Base-by-base conservation (phyloP, 805 yeast species). In the Kodamaea laetipori region DNA sequence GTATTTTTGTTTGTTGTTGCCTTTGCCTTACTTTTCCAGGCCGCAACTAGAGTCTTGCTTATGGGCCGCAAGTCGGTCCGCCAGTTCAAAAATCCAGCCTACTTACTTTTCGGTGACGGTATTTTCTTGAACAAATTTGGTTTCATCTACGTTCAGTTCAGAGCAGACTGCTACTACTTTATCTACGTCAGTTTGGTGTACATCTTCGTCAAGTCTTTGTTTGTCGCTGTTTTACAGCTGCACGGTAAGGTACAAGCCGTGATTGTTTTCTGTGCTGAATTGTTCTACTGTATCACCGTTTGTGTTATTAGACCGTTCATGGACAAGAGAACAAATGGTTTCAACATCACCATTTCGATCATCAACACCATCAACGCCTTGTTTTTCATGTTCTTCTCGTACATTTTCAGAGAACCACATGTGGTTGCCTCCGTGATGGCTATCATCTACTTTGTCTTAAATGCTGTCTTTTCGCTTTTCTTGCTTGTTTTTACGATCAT, bases 261-360 rank as follows among this genome's bases (percentile, higher is more conserved):
- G 49, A 70, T 86, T 39, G 75, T 90, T 6, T 86, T 92, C 56
- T 81, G 74, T 12, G 71, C 87, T 48, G 98, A 94, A 62, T 68
- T 92, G 41, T 53, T 78, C 16, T 90, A 84, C 66, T 80, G 86
- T 49, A 76, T 76, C 26, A 71, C 73, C 0, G 55, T 90, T 19
- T 82, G 90, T 57, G 78, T 80, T 76, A 68, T 77, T 44, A 79
- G 94, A 64, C 99, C 99, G 8, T 94, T 79, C 64, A 82, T 94
- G 90, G 97, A 94, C 68, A 89, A 85, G 66, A 78, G 95, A 68
- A 90, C 98, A 25, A 94, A 94, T 56, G 83, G 81, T n/a, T 87
- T 90, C 78, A 92, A 90, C 67, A 92, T 94, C 54, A 76, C 86
- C 37, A 87, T 92, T 54, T 82, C 88, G 28, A 77, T 86, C 37